These are phyloP conservation scores for Nemania bipapillata DNA, from an alignment of 2,329 filamentous ascomycete genomes.

Conservation along the genomic window DNA sequence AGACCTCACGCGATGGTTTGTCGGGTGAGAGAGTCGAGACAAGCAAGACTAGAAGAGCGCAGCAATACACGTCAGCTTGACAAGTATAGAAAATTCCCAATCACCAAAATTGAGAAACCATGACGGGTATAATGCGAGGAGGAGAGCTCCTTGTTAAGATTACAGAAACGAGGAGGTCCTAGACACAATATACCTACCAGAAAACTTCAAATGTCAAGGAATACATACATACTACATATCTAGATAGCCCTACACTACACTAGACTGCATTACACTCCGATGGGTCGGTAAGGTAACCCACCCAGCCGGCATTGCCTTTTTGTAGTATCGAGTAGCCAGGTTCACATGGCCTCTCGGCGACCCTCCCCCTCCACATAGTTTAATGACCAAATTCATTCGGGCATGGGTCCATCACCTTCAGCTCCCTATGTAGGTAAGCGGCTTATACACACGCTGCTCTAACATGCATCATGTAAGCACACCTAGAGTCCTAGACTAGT, in stretches of 20 bases:
- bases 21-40: not conserved
- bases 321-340: not conserved
- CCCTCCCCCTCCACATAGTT: constrained; percentile 11
- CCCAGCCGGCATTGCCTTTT: not conserved
- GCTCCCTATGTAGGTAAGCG: not conserved
- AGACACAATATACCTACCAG: not conserved
- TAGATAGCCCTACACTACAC: not conserved
- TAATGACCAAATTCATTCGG: not conserved
- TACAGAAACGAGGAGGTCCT: not conserved
- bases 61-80: not conserved
- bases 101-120: not conserved
- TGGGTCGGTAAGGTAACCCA: not conserved
- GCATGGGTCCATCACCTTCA: not conserved
- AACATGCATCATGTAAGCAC: too few species aligned
- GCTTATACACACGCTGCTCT: not conserved
- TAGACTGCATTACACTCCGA: not conserved
- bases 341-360: not conserved
- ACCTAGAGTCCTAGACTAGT: constrained; percentile 7
- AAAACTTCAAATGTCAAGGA: not conserved
- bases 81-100: not conserved
- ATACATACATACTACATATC: not conserved
- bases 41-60: not conserved
- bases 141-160: not conserved
- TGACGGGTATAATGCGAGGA: not conserved
- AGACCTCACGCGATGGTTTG: not conserved